Base-by-base conservation (phyloP, 257 asterid genomes). In the Handroanthus guayacan region DNA sequence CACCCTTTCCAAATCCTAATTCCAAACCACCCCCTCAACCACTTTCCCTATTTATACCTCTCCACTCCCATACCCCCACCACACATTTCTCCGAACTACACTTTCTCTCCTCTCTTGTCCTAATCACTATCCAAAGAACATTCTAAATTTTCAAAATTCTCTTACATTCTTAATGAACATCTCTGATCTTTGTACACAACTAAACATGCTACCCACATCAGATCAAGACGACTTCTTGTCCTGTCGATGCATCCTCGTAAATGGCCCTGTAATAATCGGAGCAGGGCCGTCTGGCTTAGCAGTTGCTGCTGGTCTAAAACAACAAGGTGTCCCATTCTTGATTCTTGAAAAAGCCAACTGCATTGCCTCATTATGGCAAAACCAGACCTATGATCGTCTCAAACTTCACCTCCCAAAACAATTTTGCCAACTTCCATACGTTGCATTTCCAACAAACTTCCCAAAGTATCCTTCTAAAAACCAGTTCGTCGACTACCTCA, bases 281-380 rank as follows among this genome's bases (percentile, higher is more conserved):
- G 96, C 97, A 2, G 98, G 98, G 1, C 98, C 98, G 2, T 91
- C 98, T 0, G 98, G 98, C 1, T 62, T 93, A 47, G 96, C 96
- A 6, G 93, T 93, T n/a, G 97, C 82, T 1, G 98, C 96, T 0
- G 97, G 97, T 20, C 93, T 93, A 5, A 85, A 84, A 58, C 88
- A 77, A 43, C 88, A 91, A 71, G 92, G 93, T 13, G 97, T 93
- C 1, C 97, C 98, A 2, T 83, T 91, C 25, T 84, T 93, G 14
- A 80, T 93, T 25, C 92, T 93, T 4, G 98, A 93, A 51, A 44
- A 92, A 31, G 90, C 96, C 56, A 83, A 83, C 88, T 93, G 98
- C 96, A 93, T 93, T 93, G 98, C 97, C 14, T 87, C 98, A 16
- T 69, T 93, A 12, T 93, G 98, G 98, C 87, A 93, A 38, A 88